Base-by-base conservation (phyloP, 495 filamentous ascomycete genomes). In the Xylaria telfairii region DNA sequence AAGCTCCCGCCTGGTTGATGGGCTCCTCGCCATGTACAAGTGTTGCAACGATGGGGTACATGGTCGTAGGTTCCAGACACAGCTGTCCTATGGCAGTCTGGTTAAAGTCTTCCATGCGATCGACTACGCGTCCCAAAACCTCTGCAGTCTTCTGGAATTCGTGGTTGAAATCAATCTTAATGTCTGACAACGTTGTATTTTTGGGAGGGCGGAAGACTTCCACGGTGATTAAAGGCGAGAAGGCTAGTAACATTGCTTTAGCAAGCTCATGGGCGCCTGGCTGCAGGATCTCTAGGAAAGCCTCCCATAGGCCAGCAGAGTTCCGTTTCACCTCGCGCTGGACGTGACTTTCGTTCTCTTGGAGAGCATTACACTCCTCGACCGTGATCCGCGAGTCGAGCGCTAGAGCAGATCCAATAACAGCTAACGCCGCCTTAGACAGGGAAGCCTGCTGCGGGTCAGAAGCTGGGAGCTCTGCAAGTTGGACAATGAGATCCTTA, bases 371-470 rank as follows among this genome's bases (percentile, higher is more conserved):
- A 76, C 89, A 92, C 74, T 95, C 92, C 69, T 88, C 89, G 53
- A 86, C 87, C 0, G 95, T 85, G 6, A 90, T 91, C 68, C 90
- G 90, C 56, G 91, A 90, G 78, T 97, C 94, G 19, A 97, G 82
- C 2, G 87, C 86, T 28, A 98, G 82, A 6, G 92, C 90, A 54
- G 88, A 87, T 67, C 87, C 87, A 26, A 96, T 87, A 56, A 95
- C 90, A 51, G 89, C 84, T 76, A 92, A 85, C 39, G 86, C 83
- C 8, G 78, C 70, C 10, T 79, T 73, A 28, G 82, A 83, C 49
- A 85, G 76, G n/a, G 80, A 81, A 41, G 79, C 67, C 54, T 83
- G 79, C 62, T 77, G 77, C 10, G 69, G 79, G 66, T 82, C 79
- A 44, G 70, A 74, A 51, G 76, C 46, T 12, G 78, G 77, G 12